Conservation (phyloP, 495 filamentous ascomycete genomes). For the Halenospora varia region DNA sequence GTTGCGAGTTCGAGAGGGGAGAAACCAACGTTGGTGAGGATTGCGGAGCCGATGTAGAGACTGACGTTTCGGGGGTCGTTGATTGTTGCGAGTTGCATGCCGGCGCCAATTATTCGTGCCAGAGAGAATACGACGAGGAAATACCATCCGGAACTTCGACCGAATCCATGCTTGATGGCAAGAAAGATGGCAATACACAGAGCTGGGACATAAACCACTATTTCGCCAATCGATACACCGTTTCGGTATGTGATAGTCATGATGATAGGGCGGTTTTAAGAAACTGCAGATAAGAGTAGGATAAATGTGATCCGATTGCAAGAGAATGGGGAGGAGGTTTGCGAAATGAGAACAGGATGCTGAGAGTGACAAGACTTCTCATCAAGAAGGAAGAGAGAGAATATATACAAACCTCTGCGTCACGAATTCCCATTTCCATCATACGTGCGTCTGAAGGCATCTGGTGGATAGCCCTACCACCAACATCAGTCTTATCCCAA, state of each 20-base stretch:
- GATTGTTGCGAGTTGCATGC: constrained; percentile 37
- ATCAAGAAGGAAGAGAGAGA: not conserved
- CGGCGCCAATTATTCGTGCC: constrained; percentile 32
- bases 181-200: constrained; percentile 32
- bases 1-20: constrained; percentile 23
- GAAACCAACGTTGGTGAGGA: constrained; percentile 24
- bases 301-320: too few relatives aligned
- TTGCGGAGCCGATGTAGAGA: constrained; percentile 22
- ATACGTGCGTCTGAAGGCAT: not conserved
- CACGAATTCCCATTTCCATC: not conserved
- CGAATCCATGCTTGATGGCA: constrained; percentile 35
- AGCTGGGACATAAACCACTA: constrained; percentile 33
- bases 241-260: constrained; percentile 27
- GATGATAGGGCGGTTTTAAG: not conserved
- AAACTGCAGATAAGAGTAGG: not conserved
- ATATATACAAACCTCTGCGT: not conserved
- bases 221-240: constrained; percentile 34
- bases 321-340: not conserved
- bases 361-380: not conserved
- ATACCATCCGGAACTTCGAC: constrained; percentile 30
- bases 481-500: not conserved
- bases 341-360: not conserved
- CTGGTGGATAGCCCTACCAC: not conserved
- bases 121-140: constrained; percentile 37
- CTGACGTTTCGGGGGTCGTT: constrained; percentile 16